These are phyloP conservation scores for Alternaria ventricosa DNA, from an alignment of 2,329 filamentous ascomycete species.

Conservation along the genomic window DNA sequence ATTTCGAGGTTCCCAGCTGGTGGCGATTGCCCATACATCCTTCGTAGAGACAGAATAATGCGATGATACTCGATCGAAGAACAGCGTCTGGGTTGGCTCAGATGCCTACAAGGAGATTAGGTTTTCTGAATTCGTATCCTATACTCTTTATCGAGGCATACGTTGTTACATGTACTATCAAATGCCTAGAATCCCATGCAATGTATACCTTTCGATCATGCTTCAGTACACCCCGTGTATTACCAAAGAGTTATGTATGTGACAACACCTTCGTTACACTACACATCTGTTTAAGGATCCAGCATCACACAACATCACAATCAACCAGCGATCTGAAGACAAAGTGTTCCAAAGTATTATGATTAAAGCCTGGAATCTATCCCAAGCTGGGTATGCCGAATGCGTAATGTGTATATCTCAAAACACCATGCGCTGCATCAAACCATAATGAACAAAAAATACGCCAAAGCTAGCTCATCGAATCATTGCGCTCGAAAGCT, in stretches of 20 bases:
- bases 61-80: background rate
- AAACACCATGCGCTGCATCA: background rate
- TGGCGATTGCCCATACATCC: background rate
- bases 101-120: background rate
- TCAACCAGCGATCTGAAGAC: background rate
- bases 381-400: background rate
- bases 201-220: background rate
- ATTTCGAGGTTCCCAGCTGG: background rate
- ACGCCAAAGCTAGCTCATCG: background rate
- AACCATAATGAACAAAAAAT: background rate
- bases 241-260: background rate
- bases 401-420: background rate
- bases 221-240: background rate
- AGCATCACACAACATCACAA: background rate
- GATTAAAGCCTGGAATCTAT: background rate
- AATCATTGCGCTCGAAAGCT: background rate
- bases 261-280: background rate
- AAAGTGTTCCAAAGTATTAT: conserved; percentile 1
- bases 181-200: background rate
- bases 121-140: background rate
- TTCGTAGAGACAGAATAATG: background rate
- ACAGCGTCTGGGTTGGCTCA: background rate
- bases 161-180: background rate
- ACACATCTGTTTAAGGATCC: background rate
- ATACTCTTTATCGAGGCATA: background rate